Conservation (phyloP, 208 protist genomes). For the Trypanosoma brucei region DNA sequence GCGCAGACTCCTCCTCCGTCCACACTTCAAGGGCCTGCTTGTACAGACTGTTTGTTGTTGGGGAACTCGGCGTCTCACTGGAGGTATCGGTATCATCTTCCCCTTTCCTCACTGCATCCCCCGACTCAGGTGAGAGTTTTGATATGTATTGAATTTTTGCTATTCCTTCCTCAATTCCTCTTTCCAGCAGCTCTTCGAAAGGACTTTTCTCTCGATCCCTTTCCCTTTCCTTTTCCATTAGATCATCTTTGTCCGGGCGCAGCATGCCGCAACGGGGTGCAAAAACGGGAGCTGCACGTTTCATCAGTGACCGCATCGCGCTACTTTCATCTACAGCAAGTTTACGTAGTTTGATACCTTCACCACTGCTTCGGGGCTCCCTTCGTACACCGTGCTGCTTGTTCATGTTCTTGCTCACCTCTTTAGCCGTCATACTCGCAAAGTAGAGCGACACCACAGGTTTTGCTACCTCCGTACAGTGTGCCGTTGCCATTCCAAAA, state of each 20-base stretch:
- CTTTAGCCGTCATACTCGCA: neutral
- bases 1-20: constrained; percentile 6
- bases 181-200: neutral
- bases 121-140: too few species aligned
- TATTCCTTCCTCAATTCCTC: too few species aligned
- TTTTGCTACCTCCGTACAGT: neutral
- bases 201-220: neutral
- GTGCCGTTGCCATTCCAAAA: neutral
- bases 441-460: constrained; percentile 2
- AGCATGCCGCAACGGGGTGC: neutral
- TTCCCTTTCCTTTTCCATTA: neutral
- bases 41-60: neutral
- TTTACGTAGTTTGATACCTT: neutral
- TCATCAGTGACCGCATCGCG: constrained; percentile 1
- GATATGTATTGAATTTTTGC: too few species aligned
- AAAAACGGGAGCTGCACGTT: neutral
- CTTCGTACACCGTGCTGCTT: neutral
- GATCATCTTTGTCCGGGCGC: neutral
- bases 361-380: neutral
- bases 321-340: constrained; percentile 2
- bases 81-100: too few species aligned
- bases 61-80: too few species aligned
- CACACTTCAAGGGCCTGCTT: constrained; percentile 10
- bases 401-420: neutral
- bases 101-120: too few species aligned